phyloP scores from a whole-genome alignment of 2,329 filamentous ascomycete species.

The Penicillium crustosum region DNA sequence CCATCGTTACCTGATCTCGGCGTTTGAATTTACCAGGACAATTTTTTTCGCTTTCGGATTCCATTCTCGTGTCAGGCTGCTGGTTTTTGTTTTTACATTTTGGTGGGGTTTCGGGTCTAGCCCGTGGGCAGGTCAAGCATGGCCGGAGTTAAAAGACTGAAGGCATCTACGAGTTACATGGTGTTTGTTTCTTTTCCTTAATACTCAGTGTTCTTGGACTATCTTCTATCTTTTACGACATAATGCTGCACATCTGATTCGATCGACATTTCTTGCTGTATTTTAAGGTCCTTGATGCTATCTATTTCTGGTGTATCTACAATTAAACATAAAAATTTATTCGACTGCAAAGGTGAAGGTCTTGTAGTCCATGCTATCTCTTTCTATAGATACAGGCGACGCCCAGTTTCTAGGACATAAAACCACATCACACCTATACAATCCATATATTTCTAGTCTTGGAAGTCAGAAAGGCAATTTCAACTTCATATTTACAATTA shows the following conservation, averaged over 20 bases:
- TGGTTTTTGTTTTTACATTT: conserved; percentile 11
- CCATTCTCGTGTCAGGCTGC: conserved; percentile 12
- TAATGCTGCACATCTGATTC: conserved; percentile 25
- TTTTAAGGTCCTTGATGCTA: neutral
- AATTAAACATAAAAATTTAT: neutral
- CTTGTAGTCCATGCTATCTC: neutral
- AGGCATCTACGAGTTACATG: conserved; percentile 15
- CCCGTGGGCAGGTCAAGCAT: conserved; percentile 25
- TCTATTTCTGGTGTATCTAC: neutral
- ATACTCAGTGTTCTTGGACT: conserved; percentile 9
- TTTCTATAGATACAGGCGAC: neutral
- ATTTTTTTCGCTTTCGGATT: conserved; percentile 3
- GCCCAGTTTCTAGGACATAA: no score
- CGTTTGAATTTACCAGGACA: conserved; percentile 17
- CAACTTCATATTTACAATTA: neutral
- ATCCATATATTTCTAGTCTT: neutral
- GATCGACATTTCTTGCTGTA: neutral
- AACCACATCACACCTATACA: neutral
- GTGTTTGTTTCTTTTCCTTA: conserved; percentile 13
- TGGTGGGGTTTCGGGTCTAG: conserved; percentile 12
- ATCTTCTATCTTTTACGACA: conserved; percentile 23
- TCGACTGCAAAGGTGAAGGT: neutral
- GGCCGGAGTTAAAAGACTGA: conserved; percentile 29
- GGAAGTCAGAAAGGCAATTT: neutral
- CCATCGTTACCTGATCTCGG: conserved; percentile 15